Percentiles rank a stretch among this genome's conserved stretches.
Conservation (phyloP, 257 asterid genomes). For the Nicotiana obtusifolia region DNA sequence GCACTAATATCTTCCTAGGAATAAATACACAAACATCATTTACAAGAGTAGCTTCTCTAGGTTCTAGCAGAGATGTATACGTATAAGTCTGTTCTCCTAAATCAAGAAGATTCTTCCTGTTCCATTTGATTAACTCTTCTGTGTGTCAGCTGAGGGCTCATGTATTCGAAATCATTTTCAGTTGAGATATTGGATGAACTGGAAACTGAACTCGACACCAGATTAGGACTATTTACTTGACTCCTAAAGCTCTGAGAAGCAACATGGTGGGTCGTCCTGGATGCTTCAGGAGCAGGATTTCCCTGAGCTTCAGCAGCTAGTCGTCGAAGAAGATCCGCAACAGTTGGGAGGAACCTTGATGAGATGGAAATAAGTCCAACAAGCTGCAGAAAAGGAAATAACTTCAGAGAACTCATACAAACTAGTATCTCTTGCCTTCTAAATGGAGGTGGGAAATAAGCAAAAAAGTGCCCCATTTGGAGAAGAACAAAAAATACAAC, state of each 20-base stretch:
- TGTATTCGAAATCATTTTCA: slow-evolving; percentile 19
- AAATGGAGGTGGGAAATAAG: neutral
- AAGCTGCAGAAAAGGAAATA: slow-evolving; percentile 24
- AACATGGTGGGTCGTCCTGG: slow-evolving; percentile 15
- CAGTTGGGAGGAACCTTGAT: slow-evolving; percentile 41
- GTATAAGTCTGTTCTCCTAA: neutral
- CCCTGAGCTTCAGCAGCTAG: slow-evolving; percentile 32
- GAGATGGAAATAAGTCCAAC: slow-evolving; percentile 38
- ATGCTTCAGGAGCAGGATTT: slow-evolving; percentile 7
- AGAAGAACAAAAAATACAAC: neutral
- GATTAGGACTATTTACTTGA: slow-evolving; percentile 13
- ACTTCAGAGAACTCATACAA: neutral
- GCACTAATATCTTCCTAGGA: neutral
- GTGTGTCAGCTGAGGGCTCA: slow-evolving; percentile 18
- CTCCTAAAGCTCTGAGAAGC: slow-evolving; percentile 27
- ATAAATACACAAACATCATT: neutral
- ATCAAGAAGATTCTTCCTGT: slow-evolving; percentile 18
- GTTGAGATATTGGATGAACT: slow-evolving; percentile 26
- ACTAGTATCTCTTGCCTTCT: neutral
- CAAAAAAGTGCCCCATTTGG: neutral
- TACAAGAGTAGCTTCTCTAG: neutral
- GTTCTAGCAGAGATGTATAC: neutral
- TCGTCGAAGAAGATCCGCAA: slow-evolving; percentile 34
- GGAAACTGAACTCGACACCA: slow-evolving; percentile 21
- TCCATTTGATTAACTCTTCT: slow-evolving; percentile 23